A percentile compares a stretch with the other conserved stretches of the same genome.
phyloP scores from a whole-genome alignment of 116 monocot species.

The Thalassia testudinum region DNA sequence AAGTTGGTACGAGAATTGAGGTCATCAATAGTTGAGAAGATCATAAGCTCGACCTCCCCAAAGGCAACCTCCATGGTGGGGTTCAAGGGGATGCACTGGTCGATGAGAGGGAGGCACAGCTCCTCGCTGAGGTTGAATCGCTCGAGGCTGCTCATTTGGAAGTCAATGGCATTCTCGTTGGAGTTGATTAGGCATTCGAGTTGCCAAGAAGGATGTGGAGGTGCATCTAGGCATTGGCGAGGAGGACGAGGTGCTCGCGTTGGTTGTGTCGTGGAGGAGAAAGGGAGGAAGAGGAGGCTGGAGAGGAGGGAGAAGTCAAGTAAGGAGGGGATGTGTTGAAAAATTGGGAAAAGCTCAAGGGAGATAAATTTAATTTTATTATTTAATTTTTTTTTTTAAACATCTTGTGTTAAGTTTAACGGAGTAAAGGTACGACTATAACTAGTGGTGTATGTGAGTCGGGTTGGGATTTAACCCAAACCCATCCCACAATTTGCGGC shows the following conservation, averaged over 20 bases:
- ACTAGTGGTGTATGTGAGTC: no score
- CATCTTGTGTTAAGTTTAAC: no score
- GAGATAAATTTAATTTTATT: no score
- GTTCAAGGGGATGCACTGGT: constrained; percentile 7
- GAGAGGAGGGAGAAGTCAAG: background rate
- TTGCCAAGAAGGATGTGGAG: constrained; percentile 13
- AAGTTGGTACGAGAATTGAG: constrained; percentile 4
- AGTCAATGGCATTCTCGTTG: constrained; percentile 5
- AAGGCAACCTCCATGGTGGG: constrained; percentile 10
- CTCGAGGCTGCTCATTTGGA: constrained; percentile 18
- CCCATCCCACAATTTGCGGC: no score
- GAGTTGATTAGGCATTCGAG: constrained; percentile 5
- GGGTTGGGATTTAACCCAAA: no score
- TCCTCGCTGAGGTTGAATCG: constrained; percentile 11
- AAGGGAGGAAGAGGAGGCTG: background rate
- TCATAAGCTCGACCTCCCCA: constrained; percentile 4
- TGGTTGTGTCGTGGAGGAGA: no score
- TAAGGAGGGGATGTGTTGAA: no score
- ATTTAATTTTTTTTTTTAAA: no score
- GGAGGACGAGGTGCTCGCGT: background rate
- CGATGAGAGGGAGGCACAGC: constrained; percentile 8
- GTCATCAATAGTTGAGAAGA: constrained; percentile 9
- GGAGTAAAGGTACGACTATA: no score
- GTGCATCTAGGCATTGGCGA: constrained; percentile 4
- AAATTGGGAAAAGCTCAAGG: no score